phyloP scores from a whole-genome alignment of 2,329 filamentous ascomycete species.

The Colletotrichum sidae region DNA sequence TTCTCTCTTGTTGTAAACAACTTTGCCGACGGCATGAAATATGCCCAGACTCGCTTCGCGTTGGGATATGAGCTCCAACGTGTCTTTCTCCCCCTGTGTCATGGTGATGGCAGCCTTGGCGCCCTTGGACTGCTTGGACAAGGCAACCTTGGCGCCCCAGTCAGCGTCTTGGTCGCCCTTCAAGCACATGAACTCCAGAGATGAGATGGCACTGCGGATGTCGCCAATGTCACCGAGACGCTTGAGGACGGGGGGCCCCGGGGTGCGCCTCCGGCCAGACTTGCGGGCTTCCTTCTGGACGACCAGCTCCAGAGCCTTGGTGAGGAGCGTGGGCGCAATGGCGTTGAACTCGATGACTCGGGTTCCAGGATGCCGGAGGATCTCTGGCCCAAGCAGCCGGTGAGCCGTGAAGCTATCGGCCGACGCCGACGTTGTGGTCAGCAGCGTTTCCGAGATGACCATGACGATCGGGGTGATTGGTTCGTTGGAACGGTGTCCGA shows the following conservation, averaged over 20 bases:
- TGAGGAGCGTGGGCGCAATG: slow-evolving; percentile 86
- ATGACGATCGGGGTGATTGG: slow-evolving; percentile 81
- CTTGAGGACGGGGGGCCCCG: slow-evolving; percentile 82
- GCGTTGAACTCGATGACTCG: slow-evolving; percentile 92
- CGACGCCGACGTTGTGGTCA: slow-evolving; percentile 86
- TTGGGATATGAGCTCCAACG: slow-evolving; percentile 83
- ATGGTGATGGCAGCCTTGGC: slow-evolving; percentile 68
- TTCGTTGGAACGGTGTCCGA: slow-evolving; percentile 55
- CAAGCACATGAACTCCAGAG: slow-evolving; percentile 91
- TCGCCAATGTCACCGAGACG: slow-evolving; percentile 88
- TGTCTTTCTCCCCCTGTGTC: slow-evolving; percentile 83
- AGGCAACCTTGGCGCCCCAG: slow-evolving; percentile 80
- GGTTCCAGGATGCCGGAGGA: slow-evolving; percentile 83
- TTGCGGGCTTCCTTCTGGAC: slow-evolving; percentile 86
- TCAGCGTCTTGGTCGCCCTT: slow-evolving; percentile 80
- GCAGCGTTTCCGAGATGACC: slow-evolving; percentile 89
- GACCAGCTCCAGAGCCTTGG: slow-evolving; percentile 84
- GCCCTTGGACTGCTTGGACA: slow-evolving; percentile 75
- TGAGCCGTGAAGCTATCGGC: slow-evolving; percentile 95
- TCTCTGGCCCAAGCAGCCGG: slow-evolving; percentile 86
- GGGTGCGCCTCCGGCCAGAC: slow-evolving; percentile 79
- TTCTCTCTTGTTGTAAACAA: slow-evolving; percentile 94
- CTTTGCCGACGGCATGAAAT: slow-evolving; percentile 95
- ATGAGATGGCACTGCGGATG: slow-evolving; percentile 90
- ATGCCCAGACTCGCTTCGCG: slow-evolving; percentile 92